Base-by-base conservation (phyloP, 2,329 filamentous ascomycete species). In the Epichloe scottii region DNA sequence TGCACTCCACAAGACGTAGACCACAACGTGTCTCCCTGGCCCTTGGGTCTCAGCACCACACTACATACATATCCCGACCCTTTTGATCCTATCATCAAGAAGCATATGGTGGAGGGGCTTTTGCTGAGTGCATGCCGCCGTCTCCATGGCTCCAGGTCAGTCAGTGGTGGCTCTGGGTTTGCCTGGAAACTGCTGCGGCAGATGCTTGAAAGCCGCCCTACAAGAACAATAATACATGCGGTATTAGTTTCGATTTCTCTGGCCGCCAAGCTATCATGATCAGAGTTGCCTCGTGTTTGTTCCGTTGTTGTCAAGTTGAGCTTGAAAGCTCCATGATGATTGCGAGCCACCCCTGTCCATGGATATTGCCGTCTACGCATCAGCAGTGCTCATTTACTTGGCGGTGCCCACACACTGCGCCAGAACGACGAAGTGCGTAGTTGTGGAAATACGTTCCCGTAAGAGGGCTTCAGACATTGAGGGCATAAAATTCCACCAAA, bases 21-120 rank as follows among this genome's bases (percentile, higher is more conserved):
- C 52, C 54, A 59, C 53, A 59, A 56, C 56, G 55, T 59, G 37
- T 47, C 23, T 41, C 41, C 47, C 44, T 46, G 35, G 49, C 35
- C 21, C 37, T 46, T 45, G 50, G 46, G 49, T 33, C 45, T 37
- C 46, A 42, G 46, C 52, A 51, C 52, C 38, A 35, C 45, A 43
- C 45, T 17, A 8, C 44, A 34, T 17, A 15, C 44, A 34, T 8
- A 42, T 49, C 40, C 33, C 43, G 48, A 17, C 14, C 33, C 7
- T 26, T 23, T 30, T 40, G n/a, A 15, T 46, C 46, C 50, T 44
- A 41, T 49, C 46, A 38, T 42, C 41, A 33, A 33, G 21, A 11
- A 39, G 38, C 3, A 30, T 30, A 11, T 47, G 38, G 42, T 40
- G 48, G 43, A 50, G 51, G 30, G 34, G 34, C 39, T 21, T 33